Conservation (phyloP, 108 stramenopile species). For the Cyclostephanos invisitatus region DNA sequence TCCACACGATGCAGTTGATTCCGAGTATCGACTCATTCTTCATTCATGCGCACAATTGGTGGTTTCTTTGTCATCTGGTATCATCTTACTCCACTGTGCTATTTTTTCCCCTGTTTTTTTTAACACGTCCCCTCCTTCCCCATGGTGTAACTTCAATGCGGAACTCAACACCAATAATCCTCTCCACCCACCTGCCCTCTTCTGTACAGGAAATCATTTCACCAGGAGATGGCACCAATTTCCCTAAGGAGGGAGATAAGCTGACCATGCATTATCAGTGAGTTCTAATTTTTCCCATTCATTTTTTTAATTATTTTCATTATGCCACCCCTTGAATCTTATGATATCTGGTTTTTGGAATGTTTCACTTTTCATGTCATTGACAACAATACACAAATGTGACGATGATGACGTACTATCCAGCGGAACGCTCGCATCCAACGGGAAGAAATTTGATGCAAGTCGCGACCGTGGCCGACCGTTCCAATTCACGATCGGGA, state of each 20-base stretch:
- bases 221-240: slow-evolving; percentile 72
- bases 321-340: not conserved
- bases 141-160: too few relatives aligned
- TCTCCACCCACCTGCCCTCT: not conserved
- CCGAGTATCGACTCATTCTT: not conserved
- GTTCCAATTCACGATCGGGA: slow-evolving; percentile 74
- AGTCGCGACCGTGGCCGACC: slow-evolving; percentile 71
- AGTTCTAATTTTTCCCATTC: slow-evolving; percentile 10
- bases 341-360: not conserved
- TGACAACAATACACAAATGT: not conserved
- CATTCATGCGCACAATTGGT: not conserved
- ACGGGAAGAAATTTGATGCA: slow-evolving; percentile 81
- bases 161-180: not conserved
- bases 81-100: not conserved
- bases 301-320: not conserved
- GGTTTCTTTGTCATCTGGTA: not conserved
- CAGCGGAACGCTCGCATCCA: slow-evolving; percentile 65
- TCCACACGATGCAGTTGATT: not conserved
- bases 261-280: slow-evolving; percentile 88
- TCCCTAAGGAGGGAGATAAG: slow-evolving; percentile 74
- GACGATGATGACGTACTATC: not conserved
- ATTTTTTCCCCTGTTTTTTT: not conserved
- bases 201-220: slow-evolving; percentile 51
- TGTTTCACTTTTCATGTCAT: slow-evolving; percentile 25
- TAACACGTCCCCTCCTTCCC: not conserved